Conservation (phyloP, 306 rosid genomes). For the Vigna mungo region DNA sequence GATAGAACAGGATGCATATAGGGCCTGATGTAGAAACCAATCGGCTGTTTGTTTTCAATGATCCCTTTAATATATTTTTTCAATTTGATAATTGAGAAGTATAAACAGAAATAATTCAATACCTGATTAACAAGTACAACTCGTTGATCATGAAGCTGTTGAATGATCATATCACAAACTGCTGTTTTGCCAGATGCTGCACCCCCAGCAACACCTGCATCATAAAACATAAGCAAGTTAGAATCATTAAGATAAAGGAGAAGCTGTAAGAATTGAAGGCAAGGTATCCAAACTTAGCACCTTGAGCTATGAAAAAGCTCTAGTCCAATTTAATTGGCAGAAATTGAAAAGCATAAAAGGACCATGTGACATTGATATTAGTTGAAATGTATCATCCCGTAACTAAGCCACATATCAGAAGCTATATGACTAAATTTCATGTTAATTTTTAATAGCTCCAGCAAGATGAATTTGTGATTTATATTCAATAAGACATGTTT, state of each 20-base stretch:
- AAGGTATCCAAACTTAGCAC: slow-evolving; percentile 3
- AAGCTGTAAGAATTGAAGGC: slow-evolving; percentile 8
- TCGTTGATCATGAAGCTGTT: slow-evolving; percentile 98
- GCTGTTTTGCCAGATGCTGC: slow-evolving; percentile 97
- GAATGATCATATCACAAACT: slow-evolving; percentile 97
- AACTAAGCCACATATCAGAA: neutral
- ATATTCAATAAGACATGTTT: neutral
- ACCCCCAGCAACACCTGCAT: slow-evolving; percentile 96
- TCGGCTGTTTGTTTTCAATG: slow-evolving; percentile 14
- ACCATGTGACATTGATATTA: neutral
- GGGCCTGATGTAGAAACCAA: neutral
- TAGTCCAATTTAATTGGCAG: slow-evolving; percentile 20
- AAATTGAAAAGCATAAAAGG: slow-evolving; percentile 9
- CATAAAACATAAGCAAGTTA: slow-evolving; percentile 32
- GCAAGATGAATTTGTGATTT: slow-evolving; percentile 15
- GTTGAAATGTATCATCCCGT: neutral
- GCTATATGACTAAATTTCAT: slow-evolving; percentile 11
- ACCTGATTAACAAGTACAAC: slow-evolving; percentile 98
- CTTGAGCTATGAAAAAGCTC: slow-evolving; percentile 1
- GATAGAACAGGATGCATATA: slow-evolving; percentile 11
- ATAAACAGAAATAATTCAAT: slow-evolving; percentile 22
- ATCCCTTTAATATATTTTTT: slow-evolving; percentile 26
- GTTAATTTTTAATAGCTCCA: slow-evolving; percentile 12
- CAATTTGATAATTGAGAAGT: slow-evolving; percentile 18
- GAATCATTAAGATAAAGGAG: slow-evolving; percentile 21